Evolutionary conservation across 768 basidiomycete species (phyloP).

Genomic region (Lentinula boryana): DNA sequence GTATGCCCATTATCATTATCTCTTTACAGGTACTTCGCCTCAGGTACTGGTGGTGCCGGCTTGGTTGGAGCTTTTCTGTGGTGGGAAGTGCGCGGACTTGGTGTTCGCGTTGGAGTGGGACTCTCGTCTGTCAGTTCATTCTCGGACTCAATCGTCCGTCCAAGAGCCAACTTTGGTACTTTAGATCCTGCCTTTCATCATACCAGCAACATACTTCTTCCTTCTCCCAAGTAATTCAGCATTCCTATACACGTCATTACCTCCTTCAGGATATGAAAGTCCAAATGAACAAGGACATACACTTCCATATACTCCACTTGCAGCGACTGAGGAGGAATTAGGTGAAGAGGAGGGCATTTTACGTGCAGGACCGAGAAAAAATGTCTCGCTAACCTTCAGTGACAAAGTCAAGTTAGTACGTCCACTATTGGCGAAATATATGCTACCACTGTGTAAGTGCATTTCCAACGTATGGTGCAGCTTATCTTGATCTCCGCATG

Average conservation of each 20-base stretch:
- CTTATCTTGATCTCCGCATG: neutral
- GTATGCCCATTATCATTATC: neutral
- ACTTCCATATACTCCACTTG: conserved; percentile 40
- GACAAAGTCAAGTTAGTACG: conserved; percentile 82
- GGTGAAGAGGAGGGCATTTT: conserved; percentile 36
- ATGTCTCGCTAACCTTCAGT: conserved; percentile 46
- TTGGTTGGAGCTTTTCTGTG: conserved; percentile 89
- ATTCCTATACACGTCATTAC: conserved; percentile 38
- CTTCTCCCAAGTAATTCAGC: conserved; percentile 60
- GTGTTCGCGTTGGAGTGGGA: conserved; percentile 79
- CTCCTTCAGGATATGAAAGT: conserved; percentile 24
- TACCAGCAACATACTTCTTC: conserved; percentile 71
- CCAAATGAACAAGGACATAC: conserved; percentile 21
- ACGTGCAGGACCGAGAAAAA: conserved; percentile 31
- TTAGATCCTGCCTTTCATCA: conserved; percentile 77
- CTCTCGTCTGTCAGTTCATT: conserved; percentile 61
- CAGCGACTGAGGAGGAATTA: conserved; percentile 30
- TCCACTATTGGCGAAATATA: conserved; percentile 77
- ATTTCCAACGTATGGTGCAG: neutral
- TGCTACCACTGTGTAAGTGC: conserved; percentile 86
- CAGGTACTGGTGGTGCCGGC: conserved; percentile 92
- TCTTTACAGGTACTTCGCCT: conserved; percentile 74
- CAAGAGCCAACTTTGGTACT: neutral
- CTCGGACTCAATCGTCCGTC: neutral
- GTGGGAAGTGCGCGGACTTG: conserved; percentile 88